Base-by-base conservation (phyloP, 371 early-diverging fungal genomes). In the Mortierella sp. region DNA sequence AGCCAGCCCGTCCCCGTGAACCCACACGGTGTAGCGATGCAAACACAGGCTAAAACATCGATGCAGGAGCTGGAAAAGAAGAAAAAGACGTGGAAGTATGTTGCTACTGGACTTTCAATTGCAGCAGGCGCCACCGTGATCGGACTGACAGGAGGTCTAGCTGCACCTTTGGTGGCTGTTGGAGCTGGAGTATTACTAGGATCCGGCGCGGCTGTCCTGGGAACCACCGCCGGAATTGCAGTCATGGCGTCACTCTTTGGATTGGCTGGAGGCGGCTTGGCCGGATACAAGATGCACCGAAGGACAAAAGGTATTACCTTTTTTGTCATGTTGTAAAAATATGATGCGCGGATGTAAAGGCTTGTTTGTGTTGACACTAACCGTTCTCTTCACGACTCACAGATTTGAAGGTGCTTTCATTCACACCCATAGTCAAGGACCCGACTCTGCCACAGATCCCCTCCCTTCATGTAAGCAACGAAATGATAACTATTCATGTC, bases 81-180 rank as follows among this genome's bases (percentile, higher is more conserved):
- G 60, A 92, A 91, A 63, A 89, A 89, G 68, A 87, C 88, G 7
- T 88, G 90, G 78, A 83, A 88, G 58, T 94, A 93, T 91, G 54
- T 92, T 1, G 93, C 92, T 1, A 93, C 93, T 3, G 93, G 93
- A 11, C 83, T 84, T 41, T 87, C 87, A 8, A 91, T 91, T 32
- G 93, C 92, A 27, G 93, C 91, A 27, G 94, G 94, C 49, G 94
- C 93, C 11, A 92, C 93, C 3, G 88, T 93, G 1, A 92, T 94
- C 76, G 94, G 93, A 75, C 76, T 94, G 72, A 93, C 94, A 0
- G 94, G 94, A 32, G 94, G 94, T 35, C 76, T 94, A 58, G 94
- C 94, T 5, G 93, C 94, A 18, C 94, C 94, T 6, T 72, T 93
- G 43, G 88, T 94, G 35, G 93, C 92, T 8, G 92, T 92, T 49